Base-by-base conservation (phyloP, 2,329 filamentous ascomycete genomes). In the Beauveria brongniartii region DNA sequence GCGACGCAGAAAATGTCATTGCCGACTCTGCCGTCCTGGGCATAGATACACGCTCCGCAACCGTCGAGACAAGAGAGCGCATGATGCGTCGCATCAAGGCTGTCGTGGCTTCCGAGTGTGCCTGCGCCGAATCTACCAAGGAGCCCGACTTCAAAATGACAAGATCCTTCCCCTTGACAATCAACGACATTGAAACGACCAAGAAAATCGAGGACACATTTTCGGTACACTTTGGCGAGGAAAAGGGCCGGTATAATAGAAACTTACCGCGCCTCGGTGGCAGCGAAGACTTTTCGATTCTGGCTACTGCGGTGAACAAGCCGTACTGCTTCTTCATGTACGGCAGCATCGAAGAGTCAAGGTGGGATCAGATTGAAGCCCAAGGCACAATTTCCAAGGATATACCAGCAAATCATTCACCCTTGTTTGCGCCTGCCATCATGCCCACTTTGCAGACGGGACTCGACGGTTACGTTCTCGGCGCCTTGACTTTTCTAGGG, bases 281-380 rank as follows among this genome's bases (percentile, higher is more conserved):
- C 0, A 81, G 77, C 48, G 85, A 88, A 65, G 85, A 88, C 63
- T 86, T 87, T 34, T 64, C 64, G 0, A 64, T 68, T 6, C 50
- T 72, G 3, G 67, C 70, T 1, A 64, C 65, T 14, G 50, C 61
- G 22, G 50, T 55, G 28, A 8, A 63, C 0, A 66, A 55, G n/a
- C 67, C 67, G 0, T 65, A 60, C 6, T 63, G 62, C 9, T 70
- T 70, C 22, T 69, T 67, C 30, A 61, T 62, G 0, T 69, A 63
- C 8, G 69, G 69, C 0, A 65, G 64, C 4, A 60, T 65, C 0
- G 64, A 65, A 0, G 55, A 48, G 3, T 59, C 46, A 4, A n/a
- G 61, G 0, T 70, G 67, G 65, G 66, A 68, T 18, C 30, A 55
- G 12, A 63, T 55, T 1, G 57, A 63, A 6, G 56, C 34, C 1